Evolutionary conservation across 2,329 filamentous ascomycete genomes (phyloP), one percentile per base, ranked within the genome.

Genomic region (Arthroderma sp.): DNA sequence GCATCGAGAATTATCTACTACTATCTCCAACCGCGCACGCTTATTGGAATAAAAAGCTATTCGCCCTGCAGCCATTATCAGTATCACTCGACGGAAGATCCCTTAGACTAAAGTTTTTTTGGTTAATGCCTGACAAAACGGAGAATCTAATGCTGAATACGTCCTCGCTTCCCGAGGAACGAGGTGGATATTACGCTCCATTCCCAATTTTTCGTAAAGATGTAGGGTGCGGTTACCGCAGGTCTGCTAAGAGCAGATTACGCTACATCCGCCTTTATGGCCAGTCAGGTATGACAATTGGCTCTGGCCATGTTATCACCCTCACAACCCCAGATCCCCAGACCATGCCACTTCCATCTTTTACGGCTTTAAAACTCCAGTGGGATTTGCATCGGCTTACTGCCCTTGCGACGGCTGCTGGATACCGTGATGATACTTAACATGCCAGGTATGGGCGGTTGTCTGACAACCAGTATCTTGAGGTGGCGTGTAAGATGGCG

Each of bases 321-420:
- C 31, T 46, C n/a, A 22, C 11, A 3, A 46, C 44, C 3, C 31
- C 42, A 6, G 44, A 46, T 37, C 39, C 44, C 6, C 15, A 42
- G 8, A 15, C 22, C 5, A 30, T 28, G 11, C 44, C 44, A 22
- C 29, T 46, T 5, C 44, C 44, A 11, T 32, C 34, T 4, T 36
- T 42, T 9, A 39, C 42, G 33, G 9, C 42, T 29, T 22, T 42
- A 4, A n/a, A 34, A 27, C 10, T 46, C 11, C 44, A 46, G 15
- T 46, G 44, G 44, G 27, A 36, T 7, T 28, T 42, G 4, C 44
- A 46, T 32, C 29, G 44, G 4, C n/a, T 46, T 7, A 42, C 39
- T n/a, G 29, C 15, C 7, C 39, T 42, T 15, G 9, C 29, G 7
- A 39, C 22, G 5, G 44, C 38, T 10, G 44, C 44, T 29, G 39